Conservation (phyloP, 441 rosid genomes). For the Euphorbia schlechtendalii region DNA sequence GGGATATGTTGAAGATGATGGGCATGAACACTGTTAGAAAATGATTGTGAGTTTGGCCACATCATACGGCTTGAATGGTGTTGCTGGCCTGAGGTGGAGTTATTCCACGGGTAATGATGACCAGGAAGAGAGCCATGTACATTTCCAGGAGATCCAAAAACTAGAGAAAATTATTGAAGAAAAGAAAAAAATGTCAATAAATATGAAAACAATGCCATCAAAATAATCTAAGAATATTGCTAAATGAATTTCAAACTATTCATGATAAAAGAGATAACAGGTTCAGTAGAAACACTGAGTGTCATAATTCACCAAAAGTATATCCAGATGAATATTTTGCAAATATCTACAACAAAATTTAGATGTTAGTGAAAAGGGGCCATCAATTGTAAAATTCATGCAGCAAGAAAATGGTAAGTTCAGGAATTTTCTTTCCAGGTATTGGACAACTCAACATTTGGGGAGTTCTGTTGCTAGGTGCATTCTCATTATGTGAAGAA, state of each 20-base stretch:
- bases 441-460: neutral
- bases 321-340: neutral
- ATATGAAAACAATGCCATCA: conserved; percentile 4
- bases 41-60: conserved; percentile 59
- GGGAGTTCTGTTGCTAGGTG: neutral
- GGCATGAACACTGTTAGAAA: conserved; percentile 36
- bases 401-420: neutral
- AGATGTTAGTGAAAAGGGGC: neutral
- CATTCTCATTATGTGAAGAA: neutral
- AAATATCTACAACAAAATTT: neutral
- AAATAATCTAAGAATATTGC: neutral
- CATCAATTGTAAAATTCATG: neutral
- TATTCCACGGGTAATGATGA: conserved; percentile 1
- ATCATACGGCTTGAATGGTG: conserved; percentile 35
- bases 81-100: conserved; percentile 34
- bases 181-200: no score
- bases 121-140: no score
- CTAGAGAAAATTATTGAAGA: no score
- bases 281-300: neutral
- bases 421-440: neutral
- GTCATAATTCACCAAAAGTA: neutral
- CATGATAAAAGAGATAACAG: neutral
- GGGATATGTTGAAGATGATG: conserved; percentile 34
- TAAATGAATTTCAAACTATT: neutral
- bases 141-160: no score